These are phyloP conservation scores for Anastatica hierochuntica DNA, from an alignment of 345 rosid species.

Conservation along the genomic window DNA sequence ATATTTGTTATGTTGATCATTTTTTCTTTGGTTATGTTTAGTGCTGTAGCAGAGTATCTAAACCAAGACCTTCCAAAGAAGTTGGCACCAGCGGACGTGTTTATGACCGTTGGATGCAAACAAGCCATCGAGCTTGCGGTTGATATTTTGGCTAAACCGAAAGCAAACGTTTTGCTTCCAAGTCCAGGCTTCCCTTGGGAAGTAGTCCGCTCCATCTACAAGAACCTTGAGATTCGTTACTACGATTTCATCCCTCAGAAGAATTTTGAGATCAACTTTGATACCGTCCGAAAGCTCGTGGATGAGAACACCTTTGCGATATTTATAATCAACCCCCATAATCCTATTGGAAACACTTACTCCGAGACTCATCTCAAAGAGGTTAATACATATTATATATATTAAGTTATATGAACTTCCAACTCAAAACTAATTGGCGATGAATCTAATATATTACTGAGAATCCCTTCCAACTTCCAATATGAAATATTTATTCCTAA, in stretches of 20 bases:
- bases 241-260: constrained; percentile 38
- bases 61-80: constrained; percentile 29
- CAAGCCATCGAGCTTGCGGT: constrained; percentile 41
- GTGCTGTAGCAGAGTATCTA: constrained; percentile 47
- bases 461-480: too few relatives aligned
- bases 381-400: constrained; percentile 1
- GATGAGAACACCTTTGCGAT: constrained; percentile 48
- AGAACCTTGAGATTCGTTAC: constrained; percentile 29
- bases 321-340: constrained; percentile 37
- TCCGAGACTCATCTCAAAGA: constrained; percentile 32
- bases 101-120: constrained; percentile 41
- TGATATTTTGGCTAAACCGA: constrained; percentile 32
- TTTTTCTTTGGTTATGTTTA: not conserved
- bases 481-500: too few relatives aligned
- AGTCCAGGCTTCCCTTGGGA: constrained; percentile 31
- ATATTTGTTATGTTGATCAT: too few relatives aligned
- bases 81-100: constrained; percentile 41
- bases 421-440: too few relatives aligned
- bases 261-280: constrained; percentile 48
- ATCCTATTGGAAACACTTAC: constrained; percentile 30
- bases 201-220: constrained; percentile 13
- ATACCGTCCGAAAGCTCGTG: constrained; percentile 27
- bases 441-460: too few relatives aligned
- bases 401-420: too few relatives aligned
- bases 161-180: constrained; percentile 36